Percentiles rank a stretch among this genome's conserved stretches.
These are phyloP conservation scores for Talaromyces sp. DNA, from an alignment of 2,329 filamentous ascomycete genomes.

Conservation along the genomic window DNA sequence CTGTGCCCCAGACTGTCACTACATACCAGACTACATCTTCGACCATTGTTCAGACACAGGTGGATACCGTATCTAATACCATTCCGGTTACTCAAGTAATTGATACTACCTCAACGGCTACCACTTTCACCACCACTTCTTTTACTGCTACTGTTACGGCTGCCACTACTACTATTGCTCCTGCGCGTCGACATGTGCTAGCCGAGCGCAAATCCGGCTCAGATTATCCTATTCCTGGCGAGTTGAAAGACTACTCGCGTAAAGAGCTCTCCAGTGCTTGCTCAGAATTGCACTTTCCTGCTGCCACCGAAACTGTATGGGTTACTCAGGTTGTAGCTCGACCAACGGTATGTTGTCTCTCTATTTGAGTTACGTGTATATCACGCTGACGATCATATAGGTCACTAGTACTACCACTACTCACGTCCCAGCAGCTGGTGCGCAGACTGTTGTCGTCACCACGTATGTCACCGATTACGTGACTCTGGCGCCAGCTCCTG, in stretches of 20 bases:
- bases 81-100: constrained; percentile 2
- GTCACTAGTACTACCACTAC: not conserved
- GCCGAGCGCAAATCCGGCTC: not conserved
- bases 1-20: not conserved
- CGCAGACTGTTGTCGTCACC: not conserved
- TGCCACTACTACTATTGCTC: not conserved
- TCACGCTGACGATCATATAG: not conserved
- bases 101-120: not conserved
- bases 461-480: not conserved
- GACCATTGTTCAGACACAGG: not conserved
- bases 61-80: not conserved
- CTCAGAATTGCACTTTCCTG: not conserved
- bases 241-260: not conserved
- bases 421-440: not conserved
- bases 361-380: too few species aligned
- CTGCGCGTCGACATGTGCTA: not conserved
- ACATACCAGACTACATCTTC: not conserved
- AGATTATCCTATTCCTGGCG: not conserved
- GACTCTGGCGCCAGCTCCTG: not conserved
- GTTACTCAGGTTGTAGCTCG: not conserved
- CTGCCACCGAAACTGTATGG: not conserved
- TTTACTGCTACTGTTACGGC: not conserved
- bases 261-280: not conserved
- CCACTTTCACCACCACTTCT: not conserved
- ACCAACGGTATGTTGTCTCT: not conserved